Base-by-base conservation (phyloP, 176 grass and related monocot species). In the maize (Zea mays) region DNA sequence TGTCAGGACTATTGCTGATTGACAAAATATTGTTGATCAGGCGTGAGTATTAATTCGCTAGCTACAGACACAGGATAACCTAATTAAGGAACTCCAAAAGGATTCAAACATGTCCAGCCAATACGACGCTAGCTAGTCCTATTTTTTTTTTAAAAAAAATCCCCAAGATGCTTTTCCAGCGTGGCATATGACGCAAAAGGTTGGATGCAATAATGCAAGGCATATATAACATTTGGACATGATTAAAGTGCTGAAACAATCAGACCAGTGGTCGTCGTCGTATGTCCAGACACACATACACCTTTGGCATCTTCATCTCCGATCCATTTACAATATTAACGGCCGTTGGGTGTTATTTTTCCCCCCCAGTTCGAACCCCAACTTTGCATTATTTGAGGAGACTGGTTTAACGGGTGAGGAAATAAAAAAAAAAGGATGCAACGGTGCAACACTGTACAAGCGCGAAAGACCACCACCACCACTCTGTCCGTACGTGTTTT, bases 161-260 rank as follows among this genome's bases (percentile, higher is more conserved):
- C 33, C 43, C 33, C 43, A 8, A 79, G 69, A 55, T 79, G 63
- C 45, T 74, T 83, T 27, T 62, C 63, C 38, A 62, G 10, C n/a
- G 10, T 35, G 27, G 7, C 13, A 49, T 14, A 63, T 75, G 15
- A 77, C 44, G 61, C 43, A 38, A 61, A 67, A 57, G 75, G 60
- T 55, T 72, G 38, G 17, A 13, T 71, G 67, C 75, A 79, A 79
- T 85, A 79, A 79, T 73, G 47, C 3, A 77, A 40, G 1, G 35
- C 61, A 49, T 35, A 27, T 27, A 42, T 17, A 45, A 21, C 81
- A 69, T 42, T 83, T 60, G 75, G 51, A 16, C 75, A 62, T 63
- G 27, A 72, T 73, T 19, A 73, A 73, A 67, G n/a, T 5, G 19
- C 9, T 37, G 66, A 33, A 41, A 35, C 40, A 62, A 39, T 58